Evolutionary conservation across 2,329 filamentous ascomycete species (phyloP).

Genomic region (Penicillium nordicum): DNA sequence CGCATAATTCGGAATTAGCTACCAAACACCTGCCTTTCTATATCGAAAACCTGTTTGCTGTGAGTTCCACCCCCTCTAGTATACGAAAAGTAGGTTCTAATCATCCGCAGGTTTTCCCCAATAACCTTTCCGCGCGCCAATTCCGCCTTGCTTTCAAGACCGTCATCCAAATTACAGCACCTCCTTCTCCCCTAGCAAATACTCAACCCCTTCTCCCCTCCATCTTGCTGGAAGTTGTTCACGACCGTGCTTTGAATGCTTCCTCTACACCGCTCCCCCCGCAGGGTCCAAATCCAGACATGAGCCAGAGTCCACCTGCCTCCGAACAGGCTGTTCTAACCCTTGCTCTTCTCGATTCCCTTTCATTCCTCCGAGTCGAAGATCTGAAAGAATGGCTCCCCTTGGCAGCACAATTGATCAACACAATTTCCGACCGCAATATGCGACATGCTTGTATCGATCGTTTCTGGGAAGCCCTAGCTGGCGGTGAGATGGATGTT

Average conservation of each 20-base stretch:
- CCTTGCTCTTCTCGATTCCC: slow-evolving; percentile 72
- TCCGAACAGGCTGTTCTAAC: slow-evolving; percentile 77
- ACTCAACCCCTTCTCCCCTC: slow-evolving; percentile 75
- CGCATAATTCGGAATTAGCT: slow-evolving; percentile 69
- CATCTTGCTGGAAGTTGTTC: slow-evolving; percentile 73
- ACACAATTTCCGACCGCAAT: slow-evolving; percentile 57
- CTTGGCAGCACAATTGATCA: slow-evolving; percentile 64
- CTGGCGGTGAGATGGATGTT: slow-evolving; percentile 82
- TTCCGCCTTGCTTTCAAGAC: slow-evolving; percentile 87
- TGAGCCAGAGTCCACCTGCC: slow-evolving; percentile 31
- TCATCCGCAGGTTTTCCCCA: slow-evolving; percentile 62
- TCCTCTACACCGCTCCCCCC: slow-evolving; percentile 49
- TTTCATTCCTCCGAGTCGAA: slow-evolving; percentile 68
- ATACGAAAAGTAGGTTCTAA: not conserved
- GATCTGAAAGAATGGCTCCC: slow-evolving; percentile 79
- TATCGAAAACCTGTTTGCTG: slow-evolving; percentile 71
- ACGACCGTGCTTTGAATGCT: slow-evolving; percentile 59
- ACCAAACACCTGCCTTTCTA: slow-evolving; percentile 75
- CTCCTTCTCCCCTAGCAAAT: slow-evolving; percentile 71
- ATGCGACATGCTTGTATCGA: slow-evolving; percentile 65
- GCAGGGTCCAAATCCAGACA: slow-evolving; percentile 35
- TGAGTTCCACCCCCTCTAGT: slow-evolving; percentile 22
- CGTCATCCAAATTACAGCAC: slow-evolving; percentile 74
- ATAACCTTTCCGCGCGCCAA: slow-evolving; percentile 74
- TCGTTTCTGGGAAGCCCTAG: slow-evolving; percentile 75